Base-by-base conservation (phyloP, 2,329 filamentous ascomycete species). In the Hymenoscyphus occultus region DNA sequence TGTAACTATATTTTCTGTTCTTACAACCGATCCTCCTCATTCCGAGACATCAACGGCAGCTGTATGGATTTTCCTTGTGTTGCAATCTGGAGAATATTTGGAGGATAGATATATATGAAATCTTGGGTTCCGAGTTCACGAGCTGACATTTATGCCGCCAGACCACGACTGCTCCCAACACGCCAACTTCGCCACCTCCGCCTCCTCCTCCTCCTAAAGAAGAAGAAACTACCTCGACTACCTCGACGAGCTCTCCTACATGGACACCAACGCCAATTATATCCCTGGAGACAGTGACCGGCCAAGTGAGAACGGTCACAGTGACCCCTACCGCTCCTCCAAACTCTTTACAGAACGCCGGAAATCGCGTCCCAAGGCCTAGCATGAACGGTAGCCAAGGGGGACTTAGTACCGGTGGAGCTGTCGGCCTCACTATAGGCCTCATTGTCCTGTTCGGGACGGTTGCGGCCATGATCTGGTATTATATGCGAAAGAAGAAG, bases 271-370 rank as follows among this genome's bases (percentile, higher is more conserved):
- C 75, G 10, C 78, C 77, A 9, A 74, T 73, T 19, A 70, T 71
- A 13, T 78, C 76, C 7, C 71, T 85, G 2, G 77, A 82, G 71
- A 88, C 86, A 0, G 80, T 88, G 10, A 88, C 84, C 10, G 84
- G 85, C 19, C 80, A 77, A 5, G 76, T 86, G 28, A 80, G 79
- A 64, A 88, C 84, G 1, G 80, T 88, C 2, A 86, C 83, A 1
- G 79, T 84, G 16, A 78, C 78, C 6, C 83, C 84, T 0, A 81
- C 81, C 0, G 67, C 70, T 35, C 73, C 73, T 40, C 71, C 74
- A 2, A 73, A 73, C 19, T 4, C 48, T 3, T 22, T 22, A 54
- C 63, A 7, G 63, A 68, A 56, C 28, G 28, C 64, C 14, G 62
- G 59, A 12, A 62, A 12, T 56, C 40, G n/a, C 4, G 66, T 71